phyloP scores from a whole-genome alignment of 148 eudicot species.

The Dianthus caryophyllus region DNA sequence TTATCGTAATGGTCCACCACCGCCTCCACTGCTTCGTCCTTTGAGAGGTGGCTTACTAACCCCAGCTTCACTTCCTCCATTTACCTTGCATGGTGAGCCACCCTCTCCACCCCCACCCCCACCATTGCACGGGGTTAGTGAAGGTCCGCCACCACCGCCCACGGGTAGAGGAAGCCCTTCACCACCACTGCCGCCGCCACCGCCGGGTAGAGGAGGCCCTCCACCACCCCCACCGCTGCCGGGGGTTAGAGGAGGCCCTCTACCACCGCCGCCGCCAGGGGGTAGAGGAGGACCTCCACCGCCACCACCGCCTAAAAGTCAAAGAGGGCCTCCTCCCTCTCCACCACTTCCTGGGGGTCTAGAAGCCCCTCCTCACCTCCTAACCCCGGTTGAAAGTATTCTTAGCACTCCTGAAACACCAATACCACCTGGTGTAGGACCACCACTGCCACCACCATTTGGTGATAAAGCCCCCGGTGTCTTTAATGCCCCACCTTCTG shows the following conservation, averaged over 20 bases:
- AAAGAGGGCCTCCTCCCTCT: too few relatives aligned
- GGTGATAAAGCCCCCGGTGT: slow-evolving; percentile 43
- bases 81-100: slow-evolving; percentile 7
- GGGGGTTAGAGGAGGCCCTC: slow-evolving; percentile 32
- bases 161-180: slow-evolving; percentile 45
- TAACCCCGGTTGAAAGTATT: slow-evolving; percentile 41
- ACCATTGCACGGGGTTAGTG: slow-evolving; percentile 29
- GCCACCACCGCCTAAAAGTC: slow-evolving; percentile 1
- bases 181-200: slow-evolving; percentile 56
- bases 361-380: slow-evolving; percentile 64
- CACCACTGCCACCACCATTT: slow-evolving; percentile 70
- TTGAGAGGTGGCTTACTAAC: slow-evolving; percentile 17
- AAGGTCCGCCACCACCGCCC: slow-evolving; percentile 47
- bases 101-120: slow-evolving; percentile 30
- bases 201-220: slow-evolving; percentile 38
- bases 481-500: slow-evolving; percentile 34
- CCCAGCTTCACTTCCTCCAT: slow-evolving; percentile 26
- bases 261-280: slow-evolving; percentile 38
- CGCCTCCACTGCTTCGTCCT: slow-evolving; percentile 32
- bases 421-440: slow-evolving; percentile 58
- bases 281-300: slow-evolving; percentile 39
- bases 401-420: slow-evolving; percentile 55
- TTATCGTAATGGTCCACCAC: slow-evolving; percentile 10
- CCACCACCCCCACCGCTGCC: slow-evolving; percentile 64
- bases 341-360: slow-evolving; percentile 29